These are phyloP conservation scores for Benincasa hispida DNA, from an alignment of 306 rosid genomes.

Conservation along the genomic window DNA sequence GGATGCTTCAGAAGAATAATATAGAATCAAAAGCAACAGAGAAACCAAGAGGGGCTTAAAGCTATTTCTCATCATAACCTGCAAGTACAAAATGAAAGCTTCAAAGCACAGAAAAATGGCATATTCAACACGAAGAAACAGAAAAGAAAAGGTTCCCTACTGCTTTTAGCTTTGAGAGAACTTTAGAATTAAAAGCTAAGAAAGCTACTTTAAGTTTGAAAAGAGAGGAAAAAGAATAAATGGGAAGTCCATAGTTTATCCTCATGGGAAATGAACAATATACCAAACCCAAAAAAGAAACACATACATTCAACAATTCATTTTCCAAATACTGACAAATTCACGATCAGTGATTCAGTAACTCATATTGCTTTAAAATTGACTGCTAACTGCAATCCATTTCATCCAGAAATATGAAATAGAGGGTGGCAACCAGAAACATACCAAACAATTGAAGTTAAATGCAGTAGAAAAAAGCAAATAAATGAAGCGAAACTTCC, in stretches of 20 bases:
- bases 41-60: constrained; percentile 23
- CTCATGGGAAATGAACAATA: background rate
- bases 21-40: constrained; percentile 31
- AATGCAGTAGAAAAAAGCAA: background rate
- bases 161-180: background rate
- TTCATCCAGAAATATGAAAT: background rate
- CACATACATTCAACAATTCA: background rate
- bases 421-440: background rate
- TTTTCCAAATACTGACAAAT: background rate
- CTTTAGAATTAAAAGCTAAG: background rate
- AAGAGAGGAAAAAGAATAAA: background rate
- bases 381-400: background rate
- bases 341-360: background rate
- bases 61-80: constrained; percentile 49
- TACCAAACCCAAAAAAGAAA: background rate
- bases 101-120: background rate
- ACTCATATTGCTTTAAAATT: background rate
- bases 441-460: background rate
- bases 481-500: background rate
- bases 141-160: background rate
- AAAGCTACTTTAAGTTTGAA: background rate
- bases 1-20: constrained; percentile 34
- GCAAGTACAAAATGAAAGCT: constrained; percentile 4
- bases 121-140: background rate
- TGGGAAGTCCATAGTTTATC: background rate